Evolutionary conservation across 2,329 filamentous ascomycete genomes (phyloP).

Genomic region (Didymella sp.): DNA sequence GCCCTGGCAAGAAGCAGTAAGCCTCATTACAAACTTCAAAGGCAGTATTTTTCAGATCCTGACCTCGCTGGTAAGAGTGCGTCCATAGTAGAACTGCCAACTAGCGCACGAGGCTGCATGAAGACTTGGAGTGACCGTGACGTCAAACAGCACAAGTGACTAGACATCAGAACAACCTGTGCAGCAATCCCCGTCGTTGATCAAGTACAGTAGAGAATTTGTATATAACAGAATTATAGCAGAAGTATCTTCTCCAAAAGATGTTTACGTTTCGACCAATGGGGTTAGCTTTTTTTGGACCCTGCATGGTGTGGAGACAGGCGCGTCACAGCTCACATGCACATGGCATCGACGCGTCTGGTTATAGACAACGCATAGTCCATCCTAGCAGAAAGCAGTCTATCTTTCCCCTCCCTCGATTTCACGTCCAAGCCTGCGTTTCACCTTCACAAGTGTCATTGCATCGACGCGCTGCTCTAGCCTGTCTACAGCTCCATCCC

Average conservation of each 20-base stretch:
- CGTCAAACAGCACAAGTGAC: neutral
- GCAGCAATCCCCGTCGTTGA: neutral
- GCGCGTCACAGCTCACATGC: constrained; percentile 17
- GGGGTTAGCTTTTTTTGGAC: constrained; percentile 1
- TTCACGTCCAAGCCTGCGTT: neutral
- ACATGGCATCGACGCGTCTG: neutral
- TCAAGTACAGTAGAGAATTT: neutral
- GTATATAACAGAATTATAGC: neutral
- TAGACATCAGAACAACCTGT: neutral
- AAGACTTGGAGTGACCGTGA: neutral
- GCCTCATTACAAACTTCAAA: neutral
- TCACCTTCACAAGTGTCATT: neutral
- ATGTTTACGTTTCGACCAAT: constrained; percentile 1
- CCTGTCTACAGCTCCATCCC: neutral
- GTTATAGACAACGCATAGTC: neutral
- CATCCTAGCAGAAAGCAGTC: neutral
- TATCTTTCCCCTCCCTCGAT: neutral
- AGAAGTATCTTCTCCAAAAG: too few species aligned
- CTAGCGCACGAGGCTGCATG: neutral
- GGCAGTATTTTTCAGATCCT: neutral
- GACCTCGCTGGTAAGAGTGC: neutral
- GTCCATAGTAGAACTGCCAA: neutral
- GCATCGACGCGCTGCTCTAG: neutral
- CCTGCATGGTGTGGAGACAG: constrained; percentile 1
- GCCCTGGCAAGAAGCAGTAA: neutral